phyloP scores from a whole-genome alignment of 2,329 filamentous ascomycete genomes.

The Cladophialophora bantiana region DNA sequence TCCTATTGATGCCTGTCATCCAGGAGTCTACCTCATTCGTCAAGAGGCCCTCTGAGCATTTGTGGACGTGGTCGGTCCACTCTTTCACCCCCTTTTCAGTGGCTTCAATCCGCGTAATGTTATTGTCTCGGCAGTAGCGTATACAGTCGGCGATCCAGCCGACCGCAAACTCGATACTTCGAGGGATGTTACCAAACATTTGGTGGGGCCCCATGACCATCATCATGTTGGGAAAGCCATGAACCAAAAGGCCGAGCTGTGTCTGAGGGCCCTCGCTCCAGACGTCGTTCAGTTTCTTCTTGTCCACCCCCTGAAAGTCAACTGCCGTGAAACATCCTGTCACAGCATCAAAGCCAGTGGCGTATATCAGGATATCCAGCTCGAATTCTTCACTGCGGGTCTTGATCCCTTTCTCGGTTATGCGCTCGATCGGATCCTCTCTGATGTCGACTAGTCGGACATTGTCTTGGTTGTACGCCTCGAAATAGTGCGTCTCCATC shows the following conservation, averaged over 20 bases:
- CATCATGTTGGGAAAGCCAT: constrained; percentile 58
- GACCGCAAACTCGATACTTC: constrained; percentile 45
- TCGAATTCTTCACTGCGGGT: constrained; percentile 30
- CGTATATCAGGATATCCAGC: constrained; percentile 43
- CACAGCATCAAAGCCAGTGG: constrained; percentile 42
- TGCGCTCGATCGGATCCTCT: constrained; percentile 47
- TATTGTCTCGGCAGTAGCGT: constrained; percentile 39
- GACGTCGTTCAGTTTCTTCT: constrained; percentile 43
- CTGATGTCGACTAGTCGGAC: constrained; percentile 57
- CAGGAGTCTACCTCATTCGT: constrained; percentile 54
- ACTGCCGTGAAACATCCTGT: constrained; percentile 42
- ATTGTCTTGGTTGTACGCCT: constrained; percentile 55
- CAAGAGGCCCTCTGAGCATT: constrained; percentile 55
- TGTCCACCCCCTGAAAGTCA: constrained; percentile 51
- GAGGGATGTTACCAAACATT: constrained; percentile 33
- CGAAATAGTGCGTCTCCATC: constrained; percentile 60
- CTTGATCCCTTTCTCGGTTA: constrained; percentile 31
- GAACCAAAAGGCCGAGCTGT: constrained; percentile 41
- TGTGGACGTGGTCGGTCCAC: constrained; percentile 60
- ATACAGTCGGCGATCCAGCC: constrained; percentile 50
- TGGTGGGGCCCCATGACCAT: constrained; percentile 63
- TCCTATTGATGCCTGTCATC: constrained; percentile 65
- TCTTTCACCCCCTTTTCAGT: constrained; percentile 49
- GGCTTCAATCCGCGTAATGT: constrained; percentile 45
- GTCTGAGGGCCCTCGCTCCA: constrained; percentile 38